A percentile compares a stretch with the other conserved stretches of the same genome.
Conservation (phyloP, 116 monocot genomes). For the Trichopus zeylanicus region DNA sequence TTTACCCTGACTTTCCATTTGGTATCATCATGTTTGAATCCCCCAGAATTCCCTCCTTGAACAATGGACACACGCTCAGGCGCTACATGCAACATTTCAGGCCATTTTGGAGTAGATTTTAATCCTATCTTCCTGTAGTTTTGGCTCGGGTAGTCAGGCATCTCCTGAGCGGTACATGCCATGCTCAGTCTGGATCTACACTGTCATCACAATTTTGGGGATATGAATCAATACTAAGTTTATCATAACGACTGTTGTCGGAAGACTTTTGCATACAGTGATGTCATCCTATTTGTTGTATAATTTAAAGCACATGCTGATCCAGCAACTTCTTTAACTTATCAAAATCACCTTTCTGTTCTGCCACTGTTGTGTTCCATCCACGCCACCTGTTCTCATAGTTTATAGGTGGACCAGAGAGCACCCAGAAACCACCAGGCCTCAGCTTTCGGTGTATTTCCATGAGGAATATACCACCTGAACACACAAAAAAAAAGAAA, state of each 20-base stretch:
- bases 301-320: conserved; percentile 88
- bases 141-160: conserved; percentile 56
- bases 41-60: conserved; percentile 53
- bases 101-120: conserved; percentile 75
- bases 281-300: conserved; percentile 86
- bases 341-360: conserved; percentile 73
- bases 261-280: conserved; percentile 79
- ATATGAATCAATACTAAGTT: conserved; percentile 36
- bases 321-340: conserved; percentile 65
- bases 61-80: conserved; percentile 55
- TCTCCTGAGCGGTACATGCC: conserved; percentile 71
- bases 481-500: too few relatives aligned
- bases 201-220: conserved; percentile 88
- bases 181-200: conserved; percentile 70
- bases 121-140: conserved; percentile 49
- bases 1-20: conserved; percentile 76
- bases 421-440: conserved; percentile 90
- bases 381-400: conserved; percentile 89
- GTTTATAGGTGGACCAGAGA: conserved; percentile 84
- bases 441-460: conserved; percentile 85
- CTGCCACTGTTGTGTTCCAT: conserved; percentile 85
- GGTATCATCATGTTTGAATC: conserved; percentile 75
- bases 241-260: conserved; percentile 61
- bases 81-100: conserved; percentile 43
- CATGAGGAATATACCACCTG: conserved; percentile 78